Conservation (phyloP, 2,329 filamentous ascomycete genomes). For the Nothophaeocryptopus gaeumannii region DNA sequence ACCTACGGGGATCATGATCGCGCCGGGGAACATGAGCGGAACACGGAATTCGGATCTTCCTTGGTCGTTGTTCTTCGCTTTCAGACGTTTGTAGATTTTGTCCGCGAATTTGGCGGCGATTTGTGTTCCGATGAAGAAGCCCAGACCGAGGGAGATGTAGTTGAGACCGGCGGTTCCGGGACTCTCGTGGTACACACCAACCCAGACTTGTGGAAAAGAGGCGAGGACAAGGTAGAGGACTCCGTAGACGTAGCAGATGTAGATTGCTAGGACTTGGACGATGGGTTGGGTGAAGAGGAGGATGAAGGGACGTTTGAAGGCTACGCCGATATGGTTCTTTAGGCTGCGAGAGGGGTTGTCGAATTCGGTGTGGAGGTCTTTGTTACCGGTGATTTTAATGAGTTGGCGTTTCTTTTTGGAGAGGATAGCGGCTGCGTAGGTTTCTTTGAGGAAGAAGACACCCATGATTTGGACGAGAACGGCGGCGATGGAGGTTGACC, state of each 20-base stretch:
- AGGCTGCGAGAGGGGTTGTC: slow-evolving; percentile 37
- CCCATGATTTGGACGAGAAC: slow-evolving; percentile 61
- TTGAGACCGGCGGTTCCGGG: slow-evolving; percentile 37
- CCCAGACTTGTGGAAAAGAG: slow-evolving; percentile 36
- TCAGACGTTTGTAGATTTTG: slow-evolving; percentile 37
- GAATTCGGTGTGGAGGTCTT: slow-evolving; percentile 54
- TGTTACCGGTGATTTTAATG: slow-evolving; percentile 59
- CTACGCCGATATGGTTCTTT: slow-evolving; percentile 31
- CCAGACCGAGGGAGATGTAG: slow-evolving; percentile 55
- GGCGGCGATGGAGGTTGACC: slow-evolving; percentile 61
- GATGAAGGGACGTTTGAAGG: slow-evolving; percentile 36
- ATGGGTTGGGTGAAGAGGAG: slow-evolving; percentile 39
- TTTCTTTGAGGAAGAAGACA: slow-evolving; percentile 62
- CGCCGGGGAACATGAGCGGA: slow-evolving; percentile 56
- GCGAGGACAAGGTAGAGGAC: slow-evolving; percentile 40
- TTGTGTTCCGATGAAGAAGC: slow-evolving; percentile 56
- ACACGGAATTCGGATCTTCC: slow-evolving; percentile 45
- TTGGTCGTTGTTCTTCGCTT: slow-evolving; percentile 37
- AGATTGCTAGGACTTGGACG: slow-evolving; percentile 37
- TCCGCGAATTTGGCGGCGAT: slow-evolving; percentile 39
- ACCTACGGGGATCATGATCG: slow-evolving; percentile 53
- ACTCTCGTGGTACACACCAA: slow-evolving; percentile 25
- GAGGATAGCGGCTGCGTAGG: slow-evolving; percentile 64
- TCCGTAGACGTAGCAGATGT: slow-evolving; percentile 41
- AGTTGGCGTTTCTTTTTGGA: slow-evolving; percentile 56